Percentiles rank a stretch among this genome's conserved stretches.
Conservation (phyloP, 1,284 basidiomycete genomes). For the Cutaneotrichosporon arboriforme region DNA sequence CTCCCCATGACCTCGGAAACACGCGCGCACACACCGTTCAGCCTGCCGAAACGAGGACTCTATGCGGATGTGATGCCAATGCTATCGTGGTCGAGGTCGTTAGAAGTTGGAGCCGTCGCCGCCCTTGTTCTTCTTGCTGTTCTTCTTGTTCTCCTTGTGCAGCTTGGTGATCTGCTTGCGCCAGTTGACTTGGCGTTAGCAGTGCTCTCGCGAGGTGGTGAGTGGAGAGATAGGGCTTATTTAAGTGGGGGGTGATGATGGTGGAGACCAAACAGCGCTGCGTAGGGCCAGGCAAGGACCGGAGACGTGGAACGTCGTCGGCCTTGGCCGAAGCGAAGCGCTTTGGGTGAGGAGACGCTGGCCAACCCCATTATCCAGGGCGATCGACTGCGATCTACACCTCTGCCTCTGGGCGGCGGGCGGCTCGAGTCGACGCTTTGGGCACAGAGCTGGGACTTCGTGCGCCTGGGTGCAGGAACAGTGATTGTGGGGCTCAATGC, state of each 20-base stretch:
- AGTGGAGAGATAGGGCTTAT: not conserved
- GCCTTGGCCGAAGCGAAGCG: not conserved
- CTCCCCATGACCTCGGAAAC: not conserved
- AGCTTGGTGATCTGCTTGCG: conserved; percentile 48
- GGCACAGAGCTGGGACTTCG: too few relatives aligned
- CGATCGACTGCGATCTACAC: too few relatives aligned
- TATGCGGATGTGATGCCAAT: conserved; percentile 1
- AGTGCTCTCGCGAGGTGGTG: not conserved
- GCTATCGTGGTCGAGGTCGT: not conserved
- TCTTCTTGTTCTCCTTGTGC: conserved; percentile 44
- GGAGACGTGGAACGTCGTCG: not conserved
- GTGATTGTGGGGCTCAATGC: too few relatives aligned
- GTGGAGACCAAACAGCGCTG: too few relatives aligned
- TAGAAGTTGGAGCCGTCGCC: conserved; percentile 5
- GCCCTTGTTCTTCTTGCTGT: conserved; percentile 7
- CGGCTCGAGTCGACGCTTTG: too few relatives aligned
- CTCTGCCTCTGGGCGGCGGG: too few relatives aligned
- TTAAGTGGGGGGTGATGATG: not conserved
- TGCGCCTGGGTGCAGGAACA: too few relatives aligned
- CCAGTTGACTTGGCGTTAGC: conserved; percentile 39
- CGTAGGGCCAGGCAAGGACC: not conserved
- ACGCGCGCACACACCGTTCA: not conserved
- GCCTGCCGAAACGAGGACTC: conserved; percentile 3
- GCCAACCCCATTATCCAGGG: too few relatives aligned
- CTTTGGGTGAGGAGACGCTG: not conserved